Evolutionary conservation across 129 eudicot species (phyloP), one percentile per base, ranked within the genome.

Genomic region (Centrapalus pauciflorus): DNA sequence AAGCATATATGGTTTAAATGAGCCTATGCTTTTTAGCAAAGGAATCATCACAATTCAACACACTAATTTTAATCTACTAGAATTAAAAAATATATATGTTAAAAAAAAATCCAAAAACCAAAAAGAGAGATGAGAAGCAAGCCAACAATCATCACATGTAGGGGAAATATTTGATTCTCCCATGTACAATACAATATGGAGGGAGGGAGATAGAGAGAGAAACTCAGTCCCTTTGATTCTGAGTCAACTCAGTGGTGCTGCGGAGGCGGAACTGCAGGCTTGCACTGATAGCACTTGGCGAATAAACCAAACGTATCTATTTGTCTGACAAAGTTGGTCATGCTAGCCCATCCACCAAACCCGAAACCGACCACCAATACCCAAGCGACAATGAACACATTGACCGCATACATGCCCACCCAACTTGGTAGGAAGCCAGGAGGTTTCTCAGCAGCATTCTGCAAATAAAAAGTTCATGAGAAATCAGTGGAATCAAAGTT

Each of bases 381-480:
- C 96, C 96, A 89, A 0, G 54, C 77, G 25, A 89, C 96, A 28
- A 89, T 76, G 65, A 89, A 85, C 38, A 81, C 21, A 77, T 89
- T 85, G 71, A 85, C 9, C 9, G 60, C 72, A 60, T 75, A 89
- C 69, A 80, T 74, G 2, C 90, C 93, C 35, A 82, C 72, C 94
- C 96, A 89, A 2, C 90, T 83, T 26, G 90, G 87, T 23, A 89
- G 21, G 52, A 81, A 50, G 33, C 61, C 59, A 37, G 96, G 96
- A n/a, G 96, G 94, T 58, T 83, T 85, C 81, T 89, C 96, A 9
- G 83, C 87, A 7, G 96, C 96, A 74, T 85, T 85, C 96, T 85
- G 87, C 37, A 69, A 35, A 61, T 11, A 21, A 4, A 70, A 62
- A 4, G 1, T 61, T 20, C 12, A 49, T 55, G 37, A 55, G 29